Percentiles rank a stretch among this genome's conserved stretches.
phyloP scores from a whole-genome alignment of 805 yeast species.

The Wickerhamiella domercqiae region DNA sequence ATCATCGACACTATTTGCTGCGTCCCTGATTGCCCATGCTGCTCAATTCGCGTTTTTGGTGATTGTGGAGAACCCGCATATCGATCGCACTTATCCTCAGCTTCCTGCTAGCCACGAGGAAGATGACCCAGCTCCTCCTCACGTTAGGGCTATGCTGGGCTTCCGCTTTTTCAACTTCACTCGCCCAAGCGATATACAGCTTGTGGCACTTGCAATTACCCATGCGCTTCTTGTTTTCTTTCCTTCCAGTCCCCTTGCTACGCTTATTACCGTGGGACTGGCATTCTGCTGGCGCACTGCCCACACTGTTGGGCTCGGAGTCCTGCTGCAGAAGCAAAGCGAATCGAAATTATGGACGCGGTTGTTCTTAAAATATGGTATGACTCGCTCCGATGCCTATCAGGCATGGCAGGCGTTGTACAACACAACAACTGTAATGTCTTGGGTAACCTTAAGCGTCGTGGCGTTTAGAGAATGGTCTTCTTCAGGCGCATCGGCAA shows the following conservation, averaged over 20 bases:
- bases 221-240: slow-evolving; percentile 25
- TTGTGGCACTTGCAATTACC: slow-evolving; percentile 7
- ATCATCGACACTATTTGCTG: slow-evolving; percentile 51
- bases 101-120: slow-evolving; percentile 6
- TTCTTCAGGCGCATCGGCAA: slow-evolving; percentile 11
- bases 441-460: slow-evolving; percentile 38
- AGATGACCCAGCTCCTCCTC: background rate
- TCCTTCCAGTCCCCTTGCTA: slow-evolving; percentile 9
- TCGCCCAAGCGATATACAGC: slow-evolving; percentile 44
- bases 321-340: slow-evolving; percentile 44
- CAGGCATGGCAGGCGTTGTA: slow-evolving; percentile 61
- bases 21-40: slow-evolving; percentile 62
- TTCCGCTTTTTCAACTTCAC: slow-evolving; percentile 47
- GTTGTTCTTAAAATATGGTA: slow-evolving; percentile 46
- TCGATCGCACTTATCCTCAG: slow-evolving; percentile 47
- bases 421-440: slow-evolving; percentile 35
- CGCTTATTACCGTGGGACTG: slow-evolving; percentile 20
- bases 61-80: slow-evolving; percentile 72
- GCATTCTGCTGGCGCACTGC: slow-evolving; percentile 34
- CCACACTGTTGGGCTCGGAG: slow-evolving; percentile 37
- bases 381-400: slow-evolving; percentile 48
- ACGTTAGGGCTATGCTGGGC: slow-evolving; percentile 30
- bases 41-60: slow-evolving; percentile 61
- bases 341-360: slow-evolving; percentile 46
- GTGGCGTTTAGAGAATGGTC: slow-evolving; percentile 21